phyloP scores from a whole-genome alignment of 2,329 filamentous ascomycete genomes.

The Colletotrichum nymphaeae region DNA sequence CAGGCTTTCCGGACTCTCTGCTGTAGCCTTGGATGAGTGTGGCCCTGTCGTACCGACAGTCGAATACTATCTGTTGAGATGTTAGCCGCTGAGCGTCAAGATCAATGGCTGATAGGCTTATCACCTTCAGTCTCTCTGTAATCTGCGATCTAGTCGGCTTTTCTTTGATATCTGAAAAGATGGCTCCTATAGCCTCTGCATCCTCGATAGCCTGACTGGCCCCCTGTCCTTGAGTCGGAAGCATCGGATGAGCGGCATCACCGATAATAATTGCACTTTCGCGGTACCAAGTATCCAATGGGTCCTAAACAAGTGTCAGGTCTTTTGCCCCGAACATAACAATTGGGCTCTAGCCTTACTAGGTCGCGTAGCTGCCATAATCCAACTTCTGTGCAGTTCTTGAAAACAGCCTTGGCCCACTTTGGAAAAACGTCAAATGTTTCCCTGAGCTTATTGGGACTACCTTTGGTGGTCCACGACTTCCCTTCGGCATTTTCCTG shows the following conservation, averaged over 20 bases:
- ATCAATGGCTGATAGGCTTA: neutral
- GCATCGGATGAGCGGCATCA: slow-evolving; percentile 40
- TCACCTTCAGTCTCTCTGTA: slow-evolving; percentile 34
- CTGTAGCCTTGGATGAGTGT: slow-evolving; percentile 54
- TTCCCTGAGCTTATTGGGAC: slow-evolving; percentile 49
- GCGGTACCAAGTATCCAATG: slow-evolving; percentile 48
- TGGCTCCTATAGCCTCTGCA: slow-evolving; percentile 49
- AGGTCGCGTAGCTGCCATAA: slow-evolving; percentile 59
- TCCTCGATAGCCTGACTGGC: slow-evolving; percentile 55
- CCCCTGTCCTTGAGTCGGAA: slow-evolving; percentile 56
- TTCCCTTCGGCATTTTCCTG: slow-evolving; percentile 49
- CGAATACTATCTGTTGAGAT: slow-evolving; percentile 37
- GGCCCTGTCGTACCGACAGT: slow-evolving; percentile 49
- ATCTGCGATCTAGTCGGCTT: slow-evolving; percentile 39
- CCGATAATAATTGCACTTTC: slow-evolving; percentile 36
- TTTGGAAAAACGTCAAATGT: slow-evolving; percentile 53
- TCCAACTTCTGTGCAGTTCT: slow-evolving; percentile 45
- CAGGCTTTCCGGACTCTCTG: slow-evolving; percentile 53
- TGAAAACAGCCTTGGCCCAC: slow-evolving; percentile 50
- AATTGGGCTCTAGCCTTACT: neutral
- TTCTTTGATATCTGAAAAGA: slow-evolving; percentile 40
- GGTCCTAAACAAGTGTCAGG: slow-evolving; percentile 40
- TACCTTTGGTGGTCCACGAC: slow-evolving; percentile 53
- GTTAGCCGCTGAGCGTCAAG: neutral
- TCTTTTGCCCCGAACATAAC: neutral